phyloP scores from a whole-genome alignment of 2,329 filamentous ascomycete genomes.

The Venturia nashicola region DNA sequence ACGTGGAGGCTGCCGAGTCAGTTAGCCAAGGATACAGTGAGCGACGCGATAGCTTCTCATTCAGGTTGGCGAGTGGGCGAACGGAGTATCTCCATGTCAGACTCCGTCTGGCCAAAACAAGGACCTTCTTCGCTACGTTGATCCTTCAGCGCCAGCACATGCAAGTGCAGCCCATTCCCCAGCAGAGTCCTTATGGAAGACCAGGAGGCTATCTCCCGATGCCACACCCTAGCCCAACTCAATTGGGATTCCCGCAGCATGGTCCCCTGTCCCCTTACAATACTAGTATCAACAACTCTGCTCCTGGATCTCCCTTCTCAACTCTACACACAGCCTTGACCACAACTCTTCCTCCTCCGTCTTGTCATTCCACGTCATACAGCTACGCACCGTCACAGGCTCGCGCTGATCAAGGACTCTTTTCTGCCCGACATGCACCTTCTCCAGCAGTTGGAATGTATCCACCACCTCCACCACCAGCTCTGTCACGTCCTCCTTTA shows the following conservation, averaged over 20 bases:
- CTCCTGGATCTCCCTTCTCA: conserved; percentile 9
- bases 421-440: neutral
- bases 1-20: conserved; percentile 30
- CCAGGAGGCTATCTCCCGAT: neutral
- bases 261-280: neutral
- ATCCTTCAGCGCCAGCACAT: conserved; percentile 4
- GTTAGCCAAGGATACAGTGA: conserved; percentile 25
- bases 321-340: conserved; percentile 2
- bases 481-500: neutral
- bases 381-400: neutral
- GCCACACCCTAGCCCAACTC: neutral
- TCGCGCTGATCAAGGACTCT: neutral
- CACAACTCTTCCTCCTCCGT: conserved; percentile 6
- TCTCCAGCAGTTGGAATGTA: conserved; percentile 3
- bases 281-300: neutral
- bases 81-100: conserved; percentile 2
- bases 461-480: conserved; percentile 6
- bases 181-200: neutral
- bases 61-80: conserved; percentile 1
- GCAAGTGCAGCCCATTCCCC: neutral
- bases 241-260: neutral
- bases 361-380: conserved; percentile 2
- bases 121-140: conserved; percentile 11
- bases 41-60: conserved; percentile 7
- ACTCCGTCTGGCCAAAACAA: conserved; percentile 7